Conservation (phyloP, 108 stramenopile genomes). For the Fragilariopsis cylindrus region DNA sequence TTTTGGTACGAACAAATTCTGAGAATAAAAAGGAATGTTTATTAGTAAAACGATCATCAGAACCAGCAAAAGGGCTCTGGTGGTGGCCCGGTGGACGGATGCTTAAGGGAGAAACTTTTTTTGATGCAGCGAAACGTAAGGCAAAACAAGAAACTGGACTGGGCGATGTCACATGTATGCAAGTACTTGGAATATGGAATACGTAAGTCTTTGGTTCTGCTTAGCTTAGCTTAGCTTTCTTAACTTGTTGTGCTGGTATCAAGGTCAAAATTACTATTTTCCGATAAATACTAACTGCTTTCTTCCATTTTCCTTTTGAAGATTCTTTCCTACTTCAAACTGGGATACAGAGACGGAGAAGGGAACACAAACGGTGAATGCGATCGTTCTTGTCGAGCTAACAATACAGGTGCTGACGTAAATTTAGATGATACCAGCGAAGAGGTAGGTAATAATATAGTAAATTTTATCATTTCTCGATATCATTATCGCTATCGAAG, state of each 20-base stretch:
- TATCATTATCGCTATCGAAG: too few relatives aligned
- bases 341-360: constrained; percentile 61
- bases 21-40: constrained; percentile 44
- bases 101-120: constrained; percentile 77
- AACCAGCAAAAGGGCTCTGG: constrained; percentile 72
- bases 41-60: constrained; percentile 58
- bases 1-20: constrained; percentile 49
- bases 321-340: constrained; percentile 35
- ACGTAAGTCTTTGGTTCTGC: constrained; percentile 37
- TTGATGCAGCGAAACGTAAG: constrained; percentile 64
- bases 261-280: too few relatives aligned
- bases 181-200: constrained; percentile 66
- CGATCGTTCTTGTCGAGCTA: constrained; percentile 67
- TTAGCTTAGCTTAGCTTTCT: too few relatives aligned
- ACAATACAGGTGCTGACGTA: constrained; percentile 38
- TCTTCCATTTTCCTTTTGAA: too few relatives aligned
- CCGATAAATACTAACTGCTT: too few relatives aligned
- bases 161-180: constrained; percentile 47
- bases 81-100: constrained; percentile 77
- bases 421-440: constrained; percentile 56
- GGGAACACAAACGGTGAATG: constrained; percentile 75
- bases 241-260: too few relatives aligned
- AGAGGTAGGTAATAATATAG: constrained; percentile 3
- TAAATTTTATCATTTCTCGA: too few relatives aligned
- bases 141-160: constrained; percentile 65